Conservation (phyloP, 2,329 filamentous ascomycete genomes). For the Ophiostoma himal-ulmi region DNA sequence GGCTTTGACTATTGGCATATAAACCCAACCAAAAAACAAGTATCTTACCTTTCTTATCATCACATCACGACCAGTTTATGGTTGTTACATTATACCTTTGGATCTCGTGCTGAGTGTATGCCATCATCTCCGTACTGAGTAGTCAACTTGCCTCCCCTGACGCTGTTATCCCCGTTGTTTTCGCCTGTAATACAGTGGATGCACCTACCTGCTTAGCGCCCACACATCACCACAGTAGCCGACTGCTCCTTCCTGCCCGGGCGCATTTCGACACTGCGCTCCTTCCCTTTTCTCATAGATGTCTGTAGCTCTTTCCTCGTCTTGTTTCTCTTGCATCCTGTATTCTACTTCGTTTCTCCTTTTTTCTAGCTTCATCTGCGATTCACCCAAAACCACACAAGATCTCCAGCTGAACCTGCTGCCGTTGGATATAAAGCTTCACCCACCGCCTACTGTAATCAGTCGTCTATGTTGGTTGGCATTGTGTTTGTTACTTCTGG, state of each 20-base stretch:
- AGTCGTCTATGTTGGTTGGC: neutral
- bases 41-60: too few relatives aligned
- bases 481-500: too few relatives aligned
- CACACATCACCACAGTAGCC: neutral
- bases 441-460: neutral
- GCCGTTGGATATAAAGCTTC: neutral
- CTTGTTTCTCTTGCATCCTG: neutral
- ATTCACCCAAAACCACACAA: neutral
- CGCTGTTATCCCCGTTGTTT: too few relatives aligned
- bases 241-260: constrained; percentile 2
- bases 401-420: neutral
- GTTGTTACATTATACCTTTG: too few relatives aligned
- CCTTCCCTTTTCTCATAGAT: neutral
- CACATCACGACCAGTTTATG: too few relatives aligned
- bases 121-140: too few relatives aligned
- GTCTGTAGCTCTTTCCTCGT: neutral
- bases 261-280: neutral
- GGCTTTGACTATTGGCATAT: too few relatives aligned
- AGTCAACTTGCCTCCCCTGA: too few relatives aligned
- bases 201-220: neutral
- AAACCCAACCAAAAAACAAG: too few relatives aligned
- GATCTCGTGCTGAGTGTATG: too few relatives aligned
- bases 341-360: neutral
- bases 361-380: neutral
- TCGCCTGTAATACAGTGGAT: neutral